Conservation (phyloP, 768 basidiomycete genomes). For the Termitomyces sp. region DNA sequence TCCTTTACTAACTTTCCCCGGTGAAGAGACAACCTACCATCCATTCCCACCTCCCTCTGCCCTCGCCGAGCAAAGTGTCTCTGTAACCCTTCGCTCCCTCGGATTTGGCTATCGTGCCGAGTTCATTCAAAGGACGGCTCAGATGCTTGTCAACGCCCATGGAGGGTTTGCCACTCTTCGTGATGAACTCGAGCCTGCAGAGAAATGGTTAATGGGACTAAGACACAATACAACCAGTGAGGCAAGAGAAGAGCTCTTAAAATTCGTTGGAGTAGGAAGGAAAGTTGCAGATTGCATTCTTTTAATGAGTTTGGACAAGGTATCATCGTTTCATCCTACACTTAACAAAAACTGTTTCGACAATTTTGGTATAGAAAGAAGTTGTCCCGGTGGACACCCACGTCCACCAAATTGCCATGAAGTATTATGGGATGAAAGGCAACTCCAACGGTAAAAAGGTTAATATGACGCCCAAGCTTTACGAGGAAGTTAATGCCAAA, state of each 20-base stretch:
- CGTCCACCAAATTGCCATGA: constrained; percentile 83
- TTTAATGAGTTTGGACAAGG: constrained; percentile 91
- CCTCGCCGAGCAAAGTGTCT: constrained; percentile 54
- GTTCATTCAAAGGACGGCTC: constrained; percentile 80
- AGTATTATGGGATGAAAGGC: constrained; percentile 65
- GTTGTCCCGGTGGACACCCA: constrained; percentile 96
- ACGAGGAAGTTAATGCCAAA: constrained; percentile 62
- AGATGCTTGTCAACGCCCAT: constrained; percentile 64
- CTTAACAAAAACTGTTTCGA: neutral
- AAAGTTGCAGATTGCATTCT: constrained; percentile 97
- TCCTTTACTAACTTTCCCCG: constrained; percentile 47
- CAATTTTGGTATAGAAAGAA: constrained; percentile 47
- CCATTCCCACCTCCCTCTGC: constrained; percentile 80
- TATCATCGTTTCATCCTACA: constrained; percentile 17
- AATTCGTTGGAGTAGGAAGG: constrained; percentile 86
- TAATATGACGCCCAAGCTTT: constrained; percentile 71
- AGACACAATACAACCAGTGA: constrained; percentile 42
- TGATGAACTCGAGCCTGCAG: constrained; percentile 39
- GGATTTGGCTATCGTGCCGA: constrained; percentile 96
- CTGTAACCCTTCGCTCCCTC: constrained; percentile 62
- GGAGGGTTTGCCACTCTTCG: constrained; percentile 16
- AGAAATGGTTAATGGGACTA: constrained; percentile 55
- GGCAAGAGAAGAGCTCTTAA: constrained; percentile 72
- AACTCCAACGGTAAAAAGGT: constrained; percentile 32
- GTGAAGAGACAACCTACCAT: constrained; percentile 47